Conservation (phyloP, 106 monocot genomes). For the Phalaenopsis equestris region DNA sequence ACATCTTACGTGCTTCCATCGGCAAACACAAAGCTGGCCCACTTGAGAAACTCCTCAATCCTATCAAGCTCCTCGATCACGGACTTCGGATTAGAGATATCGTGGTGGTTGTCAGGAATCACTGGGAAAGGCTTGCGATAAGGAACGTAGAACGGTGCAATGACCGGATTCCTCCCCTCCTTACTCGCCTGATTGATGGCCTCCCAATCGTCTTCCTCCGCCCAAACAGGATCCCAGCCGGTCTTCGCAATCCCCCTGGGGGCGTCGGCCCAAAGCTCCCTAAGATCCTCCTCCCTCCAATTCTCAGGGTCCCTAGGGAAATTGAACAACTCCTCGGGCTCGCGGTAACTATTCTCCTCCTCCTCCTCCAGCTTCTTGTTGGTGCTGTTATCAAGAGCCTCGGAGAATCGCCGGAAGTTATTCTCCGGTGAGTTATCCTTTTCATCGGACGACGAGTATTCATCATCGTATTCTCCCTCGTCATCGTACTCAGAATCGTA, state of each 20-base stretch:
- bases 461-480: constrained; percentile 6
- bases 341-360: constrained; percentile 25
- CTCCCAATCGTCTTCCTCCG: constrained; percentile 68
- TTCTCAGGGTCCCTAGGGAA: constrained; percentile 72
- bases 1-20: constrained; percentile 64
- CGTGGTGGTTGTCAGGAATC: constrained; percentile 65
- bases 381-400: constrained; percentile 35
- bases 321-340: constrained; percentile 62
- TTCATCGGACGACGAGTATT: constrained; percentile 5
- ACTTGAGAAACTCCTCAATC: constrained; percentile 74
- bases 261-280: constrained; percentile 75
- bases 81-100: constrained; percentile 58
- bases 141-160: constrained; percentile 68
- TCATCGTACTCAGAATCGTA: constrained; percentile 21
- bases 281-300: constrained; percentile 73
- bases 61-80: constrained; percentile 86
- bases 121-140: constrained; percentile 53
- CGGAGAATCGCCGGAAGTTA: constrained; percentile 35
- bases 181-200: constrained; percentile 25
- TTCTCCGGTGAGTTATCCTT: constrained; percentile 48
- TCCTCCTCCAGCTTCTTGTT: constrained; percentile 22
- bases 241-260: constrained; percentile 33
- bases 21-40: constrained; percentile 71
- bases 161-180: constrained; percentile 40
- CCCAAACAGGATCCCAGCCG: constrained; percentile 76